A percentile compares a stretch with the other conserved stretches of the same genome.
Conservation (phyloP, 768 basidiomycete species). For the Lactarius evosmus region DNA sequence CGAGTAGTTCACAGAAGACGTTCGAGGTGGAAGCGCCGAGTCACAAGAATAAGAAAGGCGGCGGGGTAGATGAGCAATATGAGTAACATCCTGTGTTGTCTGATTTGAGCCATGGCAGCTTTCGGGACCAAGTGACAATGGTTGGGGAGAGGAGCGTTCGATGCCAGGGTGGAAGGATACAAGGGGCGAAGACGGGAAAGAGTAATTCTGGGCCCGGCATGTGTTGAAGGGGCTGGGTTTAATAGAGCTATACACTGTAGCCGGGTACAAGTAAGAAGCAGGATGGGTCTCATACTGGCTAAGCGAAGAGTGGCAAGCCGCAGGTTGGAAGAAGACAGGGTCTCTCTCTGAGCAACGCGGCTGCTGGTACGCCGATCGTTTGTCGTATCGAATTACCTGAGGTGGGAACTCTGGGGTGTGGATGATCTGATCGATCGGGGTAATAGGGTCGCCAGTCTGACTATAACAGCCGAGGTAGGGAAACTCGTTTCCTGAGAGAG, state of each 20-base stretch:
- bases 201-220: constrained; percentile 19
- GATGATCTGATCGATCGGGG: constrained; percentile 34
- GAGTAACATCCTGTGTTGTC: constrained; percentile 11
- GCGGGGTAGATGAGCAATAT: constrained; percentile 19
- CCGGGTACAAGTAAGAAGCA: background rate
- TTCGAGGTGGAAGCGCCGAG: constrained; percentile 6
- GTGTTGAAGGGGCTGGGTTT: constrained; percentile 17
- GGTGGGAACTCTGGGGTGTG: constrained; percentile 33
- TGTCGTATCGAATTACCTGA: constrained; percentile 28
- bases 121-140: constrained; percentile 13
- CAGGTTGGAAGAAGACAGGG: constrained; percentile 7
- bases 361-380: constrained; percentile 3
- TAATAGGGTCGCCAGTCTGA: constrained; percentile 23
- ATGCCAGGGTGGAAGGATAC: constrained; percentile 8
- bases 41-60: constrained; percentile 25
- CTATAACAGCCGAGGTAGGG: constrained; percentile 15
- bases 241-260: constrained; percentile 3
- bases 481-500: constrained; percentile 16
- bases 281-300: constrained; percentile 1
- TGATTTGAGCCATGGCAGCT: background rate
- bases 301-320: constrained; percentile 2
- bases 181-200: constrained; percentile 22
- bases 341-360: constrained; percentile 10
- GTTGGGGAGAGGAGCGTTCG: constrained; percentile 1
- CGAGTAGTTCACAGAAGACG: constrained; percentile 9